These are phyloP conservation scores for Carpinus fangiana DNA, from an alignment of 306 rosid species.

Conservation along the genomic window DNA sequence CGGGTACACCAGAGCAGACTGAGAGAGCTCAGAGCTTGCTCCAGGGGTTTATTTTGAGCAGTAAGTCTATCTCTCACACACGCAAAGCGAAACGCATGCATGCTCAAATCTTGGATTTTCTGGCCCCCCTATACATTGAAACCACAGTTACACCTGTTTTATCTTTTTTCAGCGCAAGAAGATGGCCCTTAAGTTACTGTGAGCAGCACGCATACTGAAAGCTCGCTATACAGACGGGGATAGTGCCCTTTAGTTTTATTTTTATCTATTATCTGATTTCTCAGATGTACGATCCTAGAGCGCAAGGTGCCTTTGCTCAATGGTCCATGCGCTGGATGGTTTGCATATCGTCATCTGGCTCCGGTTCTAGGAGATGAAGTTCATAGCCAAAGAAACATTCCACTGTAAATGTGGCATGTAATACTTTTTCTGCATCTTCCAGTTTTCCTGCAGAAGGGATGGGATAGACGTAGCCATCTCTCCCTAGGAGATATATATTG, in stretches of 20 bases:
- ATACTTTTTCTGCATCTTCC: slow-evolving; percentile 28
- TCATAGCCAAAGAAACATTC: slow-evolving; percentile 34
- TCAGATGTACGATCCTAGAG: slow-evolving; percentile 13
- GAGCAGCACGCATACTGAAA: slow-evolving; percentile 19
- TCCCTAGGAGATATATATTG: slow-evolving; percentile 16
- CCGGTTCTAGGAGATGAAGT: slow-evolving; percentile 25
- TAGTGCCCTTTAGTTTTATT: slow-evolving; percentile 15
- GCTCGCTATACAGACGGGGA: slow-evolving; percentile 18
- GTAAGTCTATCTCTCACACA: slow-evolving; percentile 47
- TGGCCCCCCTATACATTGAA: slow-evolving; percentile 15
- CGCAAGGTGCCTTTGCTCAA: slow-evolving; percentile 33
- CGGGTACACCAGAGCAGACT: slow-evolving; percentile 95
- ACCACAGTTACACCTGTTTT: slow-evolving; percentile 12
- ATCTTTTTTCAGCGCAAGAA: slow-evolving; percentile 79
- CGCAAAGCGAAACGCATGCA: neutral
- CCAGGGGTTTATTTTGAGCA: slow-evolving; percentile 95
- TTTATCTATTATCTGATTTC: neutral
- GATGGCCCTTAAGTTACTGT: slow-evolving; percentile 61
- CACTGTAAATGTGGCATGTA: slow-evolving; percentile 50
- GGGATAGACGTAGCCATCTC: too few species aligned
- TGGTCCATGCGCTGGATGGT: slow-evolving; percentile 17
- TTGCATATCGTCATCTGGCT: slow-evolving; percentile 22
- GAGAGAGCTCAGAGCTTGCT: slow-evolving; percentile 98
- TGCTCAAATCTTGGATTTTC: slow-evolving; percentile 11
- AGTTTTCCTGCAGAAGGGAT: slow-evolving; percentile 22